These are phyloP conservation scores for Casuarina equisetifolia DNA, from an alignment of 306 rosid species.

Conservation along the genomic window DNA sequence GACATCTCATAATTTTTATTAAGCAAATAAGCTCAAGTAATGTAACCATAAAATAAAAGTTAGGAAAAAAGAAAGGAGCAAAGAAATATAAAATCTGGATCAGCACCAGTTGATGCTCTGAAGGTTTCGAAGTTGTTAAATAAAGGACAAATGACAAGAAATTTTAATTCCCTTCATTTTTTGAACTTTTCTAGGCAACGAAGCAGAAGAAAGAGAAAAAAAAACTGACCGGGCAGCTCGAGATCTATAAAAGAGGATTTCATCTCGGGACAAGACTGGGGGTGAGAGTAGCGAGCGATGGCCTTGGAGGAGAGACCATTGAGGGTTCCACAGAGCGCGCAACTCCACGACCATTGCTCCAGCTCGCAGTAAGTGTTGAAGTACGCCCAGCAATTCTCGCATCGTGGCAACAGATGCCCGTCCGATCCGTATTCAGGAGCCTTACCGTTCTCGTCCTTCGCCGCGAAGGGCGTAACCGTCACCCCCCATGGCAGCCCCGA, in stretches of 20 bases:
- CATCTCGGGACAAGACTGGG: conserved; percentile 80
- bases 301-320: conserved; percentile 81
- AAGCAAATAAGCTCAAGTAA: neutral
- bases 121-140: neutral
- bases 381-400: conserved; percentile 93
- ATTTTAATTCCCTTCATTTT: neutral
- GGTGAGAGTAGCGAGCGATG: conserved; percentile 72
- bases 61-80: neutral
- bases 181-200: conserved; percentile 19
- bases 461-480: conserved; percentile 74
- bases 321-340: conserved; percentile 82
- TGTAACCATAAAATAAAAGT: neutral
- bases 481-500: conserved; percentile 95
- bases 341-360: conserved; percentile 91
- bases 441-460: conserved; percentile 60
- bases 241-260: conserved; percentile 95
- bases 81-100: neutral
- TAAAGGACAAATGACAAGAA: neutral
- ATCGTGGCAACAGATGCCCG: conserved; percentile 68
- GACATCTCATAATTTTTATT: no score
- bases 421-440: conserved; percentile 73
- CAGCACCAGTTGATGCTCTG: neutral
- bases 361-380: conserved; percentile 85
- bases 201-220: neutral
- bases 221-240: conserved; percentile 61